Base-by-base conservation (phyloP, 768 basidiomycete genomes). In the Inosperma sp. region DNA sequence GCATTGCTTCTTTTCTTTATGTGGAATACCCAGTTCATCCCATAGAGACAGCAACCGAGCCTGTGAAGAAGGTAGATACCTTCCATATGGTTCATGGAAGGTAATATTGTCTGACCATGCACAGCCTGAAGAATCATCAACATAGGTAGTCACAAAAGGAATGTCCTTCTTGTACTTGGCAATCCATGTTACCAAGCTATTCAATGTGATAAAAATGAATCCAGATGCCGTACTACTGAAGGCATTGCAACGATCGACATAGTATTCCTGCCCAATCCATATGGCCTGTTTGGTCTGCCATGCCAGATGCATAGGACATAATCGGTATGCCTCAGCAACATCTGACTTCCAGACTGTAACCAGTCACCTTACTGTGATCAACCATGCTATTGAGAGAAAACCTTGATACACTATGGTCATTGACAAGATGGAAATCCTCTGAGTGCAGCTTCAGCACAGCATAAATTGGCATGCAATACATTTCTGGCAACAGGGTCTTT, bases 211-310 rank as follows among this genome's bases (percentile, higher is more conserved):
- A 42, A 58, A 74, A 5, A 70, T 56, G 0, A 48, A 40, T 0
- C 58, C 60, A 0, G 67, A 67, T 0, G 51, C 62, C 0, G 37
- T 5, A 0, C 60, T 56, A 0, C 69, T 65, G 49, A 71, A 72
- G 3, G 56, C 48, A 16, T 63, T 63, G 4, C 51, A 36, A 0
- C 57, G 23, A 16, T 73, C 66, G 0, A 72, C 51, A 40, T 67
- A 52, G 0, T 21, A 29, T 1, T 27, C 8, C 0, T 58, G 59
- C 4, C 65, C 55, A 13, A 73, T 44, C 0, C 46, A 55, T 2
- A 68, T 58, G 0, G 72, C 49, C 27, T 76, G 74, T n/a, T 71
- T 71, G 1, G 75, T 48, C 34, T 78, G 73, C 74, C 73, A 79
- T 0, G 56, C 36, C 0, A 65, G 70, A 35, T 74, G 70, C 52